These are phyloP conservation scores for Hypoxylon sp. DNA, from an alignment of 2,329 filamentous ascomycete genomes.

Conservation along the genomic window DNA sequence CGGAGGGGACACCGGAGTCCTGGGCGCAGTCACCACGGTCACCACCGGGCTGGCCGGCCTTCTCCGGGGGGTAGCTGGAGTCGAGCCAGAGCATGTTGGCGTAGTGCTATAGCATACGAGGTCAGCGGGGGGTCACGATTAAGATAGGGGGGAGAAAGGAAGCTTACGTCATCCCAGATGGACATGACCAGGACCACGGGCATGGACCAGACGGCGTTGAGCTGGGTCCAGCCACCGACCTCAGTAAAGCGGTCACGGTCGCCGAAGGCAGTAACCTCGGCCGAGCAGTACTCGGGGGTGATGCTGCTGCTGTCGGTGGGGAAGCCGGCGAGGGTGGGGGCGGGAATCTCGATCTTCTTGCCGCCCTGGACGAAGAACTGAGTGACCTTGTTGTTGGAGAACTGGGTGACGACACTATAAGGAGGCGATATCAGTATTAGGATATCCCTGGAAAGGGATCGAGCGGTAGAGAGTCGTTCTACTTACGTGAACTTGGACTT, in stretches of 20 bases:
- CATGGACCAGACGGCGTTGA: conserved; percentile 63
- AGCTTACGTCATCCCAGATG: conserved; percentile 67
- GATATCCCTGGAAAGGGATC: neutral
- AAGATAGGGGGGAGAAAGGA: neutral
- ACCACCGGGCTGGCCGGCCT: conserved; percentile 56
- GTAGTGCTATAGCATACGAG: conserved; percentile 53
- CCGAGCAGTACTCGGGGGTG: conserved; percentile 66
- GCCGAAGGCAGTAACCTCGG: conserved; percentile 64
- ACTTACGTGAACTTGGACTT: conserved; percentile 64
- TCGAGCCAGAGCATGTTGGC: conserved; percentile 73
- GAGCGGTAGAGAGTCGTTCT: neutral
- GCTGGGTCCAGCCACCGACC: conserved; percentile 64
- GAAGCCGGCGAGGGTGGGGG: conserved; percentile 48
- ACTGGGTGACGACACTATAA: conserved; percentile 67
- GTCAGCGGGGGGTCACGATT: conserved; percentile 24
- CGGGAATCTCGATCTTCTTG: conserved; percentile 60
- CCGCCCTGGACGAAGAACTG: conserved; percentile 71
- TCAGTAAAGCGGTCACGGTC: conserved; percentile 64
- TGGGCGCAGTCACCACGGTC: conserved; percentile 62
- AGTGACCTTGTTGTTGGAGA: conserved; percentile 59
- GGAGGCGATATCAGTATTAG: conserved; percentile 5
- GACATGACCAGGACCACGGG: conserved; percentile 73
- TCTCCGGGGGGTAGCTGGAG: conserved; percentile 59
- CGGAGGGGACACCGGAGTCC: conserved; percentile 59
- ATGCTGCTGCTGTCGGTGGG: conserved; percentile 51